Evolutionary conservation across 768 basidiomycete genomes (phyloP), one percentile per base, ranked within the genome.

Genomic region (Lactarius trivialis): DNA sequence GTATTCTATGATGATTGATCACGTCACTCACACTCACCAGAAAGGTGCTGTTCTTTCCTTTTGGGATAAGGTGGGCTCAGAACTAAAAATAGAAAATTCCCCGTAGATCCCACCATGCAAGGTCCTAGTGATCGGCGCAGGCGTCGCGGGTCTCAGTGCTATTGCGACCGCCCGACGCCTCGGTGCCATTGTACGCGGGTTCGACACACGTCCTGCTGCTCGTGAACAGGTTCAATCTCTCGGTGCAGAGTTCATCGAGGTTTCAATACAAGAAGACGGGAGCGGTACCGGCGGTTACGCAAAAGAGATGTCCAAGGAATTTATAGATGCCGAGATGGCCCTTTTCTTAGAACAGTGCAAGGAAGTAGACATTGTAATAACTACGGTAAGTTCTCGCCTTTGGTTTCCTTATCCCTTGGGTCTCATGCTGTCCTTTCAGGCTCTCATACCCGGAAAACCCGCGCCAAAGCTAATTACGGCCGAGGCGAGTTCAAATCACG

Each of bases 161-260:
- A 92, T 94, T 66, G 88, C 83, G 33, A 94, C 92, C 48, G 90
- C 90, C 8, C 80, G 86, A 71, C 81, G 92, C 24, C 80, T 93
- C 68, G 92, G 92, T 43, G 92, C 91, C 28, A 90, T 94, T 63
- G 91, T 93, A 59, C 85, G 91, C 67, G 91, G 87, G 5, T 94
- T 94, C 68, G 92, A 94, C 72, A 89, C 92, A 15, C 84, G 92
- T 30, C 78, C 90, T 28, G 91, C 86, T 50, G 91, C 88, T 59
- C 85, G 88, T 48, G 92, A 94, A 76, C 92, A 94, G 71, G 89
- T 94, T 9, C 86, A 93, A 71, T 93, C 91, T 53, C 82, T 93
- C 39, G 92, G 91, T 28, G 92, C 91, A 11, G 92, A 94, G 71
- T 93, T 93, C 68, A 72, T 94, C n/a, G 91, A 93, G 71, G 90